A percentile compares a stretch with the other conserved stretches of the same genome.
Conservation (phyloP, 306 rosid genomes). For the Prunus dulcis region DNA sequence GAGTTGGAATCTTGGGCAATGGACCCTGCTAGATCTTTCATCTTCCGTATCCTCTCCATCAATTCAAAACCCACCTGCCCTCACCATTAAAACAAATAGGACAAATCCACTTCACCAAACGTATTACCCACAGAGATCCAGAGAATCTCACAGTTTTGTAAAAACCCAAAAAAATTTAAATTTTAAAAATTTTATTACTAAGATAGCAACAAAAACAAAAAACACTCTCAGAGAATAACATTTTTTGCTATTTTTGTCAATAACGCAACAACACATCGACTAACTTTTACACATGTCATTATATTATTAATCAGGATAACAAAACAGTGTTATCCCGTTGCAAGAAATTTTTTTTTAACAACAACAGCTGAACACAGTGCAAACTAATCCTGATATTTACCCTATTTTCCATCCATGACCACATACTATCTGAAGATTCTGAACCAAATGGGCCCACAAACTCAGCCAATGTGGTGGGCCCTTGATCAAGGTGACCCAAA, state of each 20-base stretch:
- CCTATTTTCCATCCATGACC: neutral
- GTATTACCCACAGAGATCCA: neutral
- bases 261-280: too few relatives aligned
- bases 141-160: neutral
- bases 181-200: neutral
- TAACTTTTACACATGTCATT: rapidly evolving
- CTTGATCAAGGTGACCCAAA: neutral
- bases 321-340: too few relatives aligned
- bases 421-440: neutral
- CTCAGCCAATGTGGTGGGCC: neutral
- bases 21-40: neutral
- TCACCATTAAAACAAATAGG: neutral
- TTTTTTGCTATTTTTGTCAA: rapidly evolving
- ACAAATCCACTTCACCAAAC: neutral
- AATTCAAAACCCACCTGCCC: conserved; percentile 5
- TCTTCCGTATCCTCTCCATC: neutral
- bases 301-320: rapidly evolving
- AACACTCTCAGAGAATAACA: neutral
- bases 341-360: too few relatives aligned
- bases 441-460: neutral
- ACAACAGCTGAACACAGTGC: neutral
- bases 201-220: neutral
- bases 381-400: neutral
- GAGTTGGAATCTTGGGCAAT: neutral
- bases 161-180: too few relatives aligned